These are phyloP conservation scores for Phylloporus rhodoxanthus DNA, from an alignment of 768 basidiomycete genomes.

Conservation along the genomic window DNA sequence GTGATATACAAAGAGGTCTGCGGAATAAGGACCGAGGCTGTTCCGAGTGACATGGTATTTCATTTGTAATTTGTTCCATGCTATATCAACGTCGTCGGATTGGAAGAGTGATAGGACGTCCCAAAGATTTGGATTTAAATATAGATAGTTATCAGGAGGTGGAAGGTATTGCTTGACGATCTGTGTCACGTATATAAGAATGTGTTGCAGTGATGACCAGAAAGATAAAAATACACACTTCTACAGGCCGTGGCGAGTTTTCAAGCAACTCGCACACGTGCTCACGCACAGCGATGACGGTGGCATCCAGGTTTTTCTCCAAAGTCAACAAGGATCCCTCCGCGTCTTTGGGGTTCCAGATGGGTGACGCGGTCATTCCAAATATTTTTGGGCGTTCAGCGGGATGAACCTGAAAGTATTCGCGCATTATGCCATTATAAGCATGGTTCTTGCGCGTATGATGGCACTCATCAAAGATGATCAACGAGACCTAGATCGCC, in stretches of 20 bases:
- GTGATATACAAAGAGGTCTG: constrained; percentile 62
- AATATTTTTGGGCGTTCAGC: constrained; percentile 72
- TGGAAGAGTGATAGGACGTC: constrained; percentile 40
- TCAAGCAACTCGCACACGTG: constrained; percentile 59
- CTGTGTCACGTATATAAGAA: constrained; percentile 31
- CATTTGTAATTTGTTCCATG: constrained; percentile 54
- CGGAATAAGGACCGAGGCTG: constrained; percentile 68
- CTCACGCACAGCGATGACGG: constrained; percentile 67
- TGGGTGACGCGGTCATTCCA: constrained; percentile 89
- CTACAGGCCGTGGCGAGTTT: constrained; percentile 59
- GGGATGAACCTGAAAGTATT: constrained; percentile 44
- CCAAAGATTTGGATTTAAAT: constrained; percentile 54
- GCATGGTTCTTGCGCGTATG: constrained; percentile 53
- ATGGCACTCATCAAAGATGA: constrained; percentile 56
- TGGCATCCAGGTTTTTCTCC: constrained; percentile 68
- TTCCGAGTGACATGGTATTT: constrained; percentile 57
- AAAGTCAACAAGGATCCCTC: constrained; percentile 54
- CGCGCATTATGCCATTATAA: constrained; percentile 53
- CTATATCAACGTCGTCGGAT: constrained; percentile 38
- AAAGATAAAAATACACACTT: constrained; percentile 38
- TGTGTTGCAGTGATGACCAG: neutral
- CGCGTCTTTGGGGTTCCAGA: constrained; percentile 74
- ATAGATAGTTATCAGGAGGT: constrained; percentile 49
- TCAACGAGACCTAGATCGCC: constrained; percentile 42
- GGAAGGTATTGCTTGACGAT: constrained; percentile 50